Base-by-base conservation (phyloP, 2,329 filamentous ascomycete genomes). In the Thielaviopsis musarum region DNA sequence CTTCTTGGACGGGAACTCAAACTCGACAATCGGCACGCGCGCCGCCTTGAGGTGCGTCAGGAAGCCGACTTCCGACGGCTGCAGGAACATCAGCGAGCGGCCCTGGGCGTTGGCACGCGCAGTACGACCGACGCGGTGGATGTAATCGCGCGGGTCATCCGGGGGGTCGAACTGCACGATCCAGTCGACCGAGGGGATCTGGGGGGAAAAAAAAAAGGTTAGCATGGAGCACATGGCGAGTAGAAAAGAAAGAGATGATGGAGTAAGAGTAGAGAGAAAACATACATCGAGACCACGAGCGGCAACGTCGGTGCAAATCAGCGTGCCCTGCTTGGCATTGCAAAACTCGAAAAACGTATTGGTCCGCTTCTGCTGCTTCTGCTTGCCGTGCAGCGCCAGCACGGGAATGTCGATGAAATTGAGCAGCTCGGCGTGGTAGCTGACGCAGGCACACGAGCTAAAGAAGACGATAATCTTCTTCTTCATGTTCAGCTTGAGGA, bases 391-490 rank as follows among this genome's bases (percentile, higher is more conserved):
- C 7, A 95, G 77, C 65, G 88, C 86, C 52, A 95, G 78, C 2
- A 94, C 88, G 5, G 87, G 90, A 49, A 96, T 79, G 71, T 97
- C 93, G 67, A 97, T 96, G 74, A 95, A 97, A 75, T 97, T 97
- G 65, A 98, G 82, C 28, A 98, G 81, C 71, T 97, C 91, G 26
- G 88, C 83, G 72, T 95, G 90, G 73, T 97, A 98, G 71, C 95
- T 95, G 67, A 97, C 91, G 65, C 87, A 94, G 68, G 89, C 89
- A 71, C 90, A 95, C 68, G 84, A 90, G 65, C 84, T 89, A 73
- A 96, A 90, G 77, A 97, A 97, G 62, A 97, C 91, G 69, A 97
- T 95, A 63, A 95, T 87, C 79, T 97, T 97, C 72, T 96, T 96
- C 78, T 91, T 91, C 59, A 87, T 77, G 73, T 95, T 89, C 63